phyloP scores from a whole-genome alignment of 805 yeast genomes.

The Candida michaelii region DNA sequence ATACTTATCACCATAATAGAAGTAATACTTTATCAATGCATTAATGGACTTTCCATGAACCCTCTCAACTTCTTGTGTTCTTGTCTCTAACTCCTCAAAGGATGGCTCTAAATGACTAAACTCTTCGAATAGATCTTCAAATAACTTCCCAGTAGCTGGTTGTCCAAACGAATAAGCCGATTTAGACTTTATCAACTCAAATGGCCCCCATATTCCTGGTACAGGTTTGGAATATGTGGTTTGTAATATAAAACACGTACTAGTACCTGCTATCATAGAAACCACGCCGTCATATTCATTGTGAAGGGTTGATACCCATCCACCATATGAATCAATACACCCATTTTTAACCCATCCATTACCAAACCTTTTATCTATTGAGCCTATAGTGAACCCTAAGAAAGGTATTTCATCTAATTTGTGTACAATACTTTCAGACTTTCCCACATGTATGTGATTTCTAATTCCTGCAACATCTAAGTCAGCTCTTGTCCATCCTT shows the following conservation, averaged over 20 bases:
- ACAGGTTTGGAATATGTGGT: conserved; percentile 14
- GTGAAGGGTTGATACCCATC: conserved; percentile 43
- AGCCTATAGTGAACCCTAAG: conserved; percentile 24
- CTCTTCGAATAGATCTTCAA: conserved; percentile 46
- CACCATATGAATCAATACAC: conserved; percentile 60
- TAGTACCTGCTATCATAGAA: conserved; percentile 61
- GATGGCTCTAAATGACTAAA: conserved; percentile 7
- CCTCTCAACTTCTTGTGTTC: conserved; percentile 22
- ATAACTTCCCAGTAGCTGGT: conserved; percentile 56
- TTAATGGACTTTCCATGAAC: conserved; percentile 16
- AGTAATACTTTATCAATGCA: conserved; percentile 32
- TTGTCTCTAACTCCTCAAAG: conserved; percentile 20
- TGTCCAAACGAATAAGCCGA: conserved; percentile 54
- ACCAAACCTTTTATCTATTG: neutral
- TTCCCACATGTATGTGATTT: conserved; percentile 27
- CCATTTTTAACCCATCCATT: conserved; percentile 39
- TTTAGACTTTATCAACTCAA: conserved; percentile 17
- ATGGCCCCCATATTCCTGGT: conserved; percentile 66
- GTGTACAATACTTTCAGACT: conserved; percentile 19
- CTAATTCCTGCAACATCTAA: conserved; percentile 22
- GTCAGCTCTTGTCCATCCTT: conserved; percentile 47
- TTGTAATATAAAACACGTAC: conserved; percentile 51
- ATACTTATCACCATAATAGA: conserved; percentile 54
- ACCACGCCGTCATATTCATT: conserved; percentile 17
- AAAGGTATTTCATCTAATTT: conserved; percentile 6